Evolutionary conservation across 2,329 filamentous ascomycete species (phyloP).

Genomic region (Beauveria australis): DNA sequence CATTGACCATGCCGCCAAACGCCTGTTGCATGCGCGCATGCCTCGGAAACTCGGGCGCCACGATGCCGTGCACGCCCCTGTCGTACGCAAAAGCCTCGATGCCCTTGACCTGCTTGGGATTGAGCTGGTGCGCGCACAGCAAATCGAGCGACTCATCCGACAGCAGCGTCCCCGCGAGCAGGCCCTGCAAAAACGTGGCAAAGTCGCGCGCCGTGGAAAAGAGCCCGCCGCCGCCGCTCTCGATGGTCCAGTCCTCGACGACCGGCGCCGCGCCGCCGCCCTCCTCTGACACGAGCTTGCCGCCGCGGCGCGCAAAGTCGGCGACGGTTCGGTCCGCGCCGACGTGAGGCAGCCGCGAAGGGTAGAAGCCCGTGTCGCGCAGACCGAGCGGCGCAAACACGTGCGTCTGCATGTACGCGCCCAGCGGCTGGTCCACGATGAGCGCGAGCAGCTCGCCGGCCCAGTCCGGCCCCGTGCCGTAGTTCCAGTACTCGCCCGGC

Average conservation of each 20-base stretch:
- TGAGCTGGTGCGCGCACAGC: constrained; percentile 35
- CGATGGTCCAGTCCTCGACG: constrained; percentile 23
- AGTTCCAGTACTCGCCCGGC: constrained; percentile 41
- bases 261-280: constrained; percentile 16
- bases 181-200: constrained; percentile 24
- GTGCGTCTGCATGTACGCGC: constrained; percentile 28
- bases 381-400: constrained; percentile 30
- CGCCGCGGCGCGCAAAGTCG: constrained; percentile 15
- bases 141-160: constrained; percentile 20
- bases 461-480: constrained; percentile 40
- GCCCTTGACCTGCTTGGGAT: constrained; percentile 18
- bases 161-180: constrained; percentile 26
- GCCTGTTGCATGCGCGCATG: constrained; percentile 28
- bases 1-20: constrained; percentile 31
- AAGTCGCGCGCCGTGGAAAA: constrained; percentile 35
- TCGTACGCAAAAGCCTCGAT: constrained; percentile 14
- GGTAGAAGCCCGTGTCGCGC: constrained; percentile 29
- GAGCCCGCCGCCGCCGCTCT: constrained; percentile 36
- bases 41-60: constrained; percentile 29
- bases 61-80: constrained; percentile 17
- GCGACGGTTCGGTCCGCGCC: constrained; percentile 15
- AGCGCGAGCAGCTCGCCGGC: constrained; percentile 36
- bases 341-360: constrained; percentile 20
- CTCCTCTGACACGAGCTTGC: constrained; percentile 12
- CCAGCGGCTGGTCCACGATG: constrained; percentile 28